Base-by-base conservation (phyloP, 1,284 basidiomycete species). In the Ustilago cynodontis region DNA sequence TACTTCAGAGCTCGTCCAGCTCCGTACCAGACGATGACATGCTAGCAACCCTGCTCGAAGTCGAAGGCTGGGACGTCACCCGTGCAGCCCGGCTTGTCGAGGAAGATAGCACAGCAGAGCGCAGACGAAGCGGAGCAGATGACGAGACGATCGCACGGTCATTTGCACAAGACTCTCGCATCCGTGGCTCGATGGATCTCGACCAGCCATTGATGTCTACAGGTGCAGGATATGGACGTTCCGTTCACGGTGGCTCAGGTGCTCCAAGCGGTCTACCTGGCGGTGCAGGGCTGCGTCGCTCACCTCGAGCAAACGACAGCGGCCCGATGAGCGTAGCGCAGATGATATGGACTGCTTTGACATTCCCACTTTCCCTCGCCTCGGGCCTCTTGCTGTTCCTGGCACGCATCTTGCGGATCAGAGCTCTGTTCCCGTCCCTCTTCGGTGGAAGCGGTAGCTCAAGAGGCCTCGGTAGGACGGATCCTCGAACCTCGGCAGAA, bases 351-450 rank as follows among this genome's bases (percentile, higher is more conserved):
- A 65, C 75, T 3, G 66, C 73, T 16, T 33, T 80, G 51, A 78
- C 71, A 2, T 70, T 80, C 13, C 78, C 78, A 3, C 63, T 80
- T 16, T 75, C 76, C n/a, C 54, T 80, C 13, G 72, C 78, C 2
- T 70, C 70, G 2, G 63, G 65, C 24, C 31, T 80, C 2, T 24
- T 80, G 54, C 62, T 76, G 24, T 78, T 80, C 59, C 45, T 80
- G 1, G 65, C 72, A 8, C 57, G 78, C 0, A 22, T 80, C 5
- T 26, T 78, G 1, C 52, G 76, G 10, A 62, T 80, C 14, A 33
- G 70, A 31, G 63, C 53, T 7, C 43, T 76, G 28, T 71, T 76
- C 20, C 65, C 68, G 1, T 66, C 64, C 3, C 61, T 73, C 1
- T 77, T 77, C n/a, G 64, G 64, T 13, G 61, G 61, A 0, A 35